phyloP scores from a whole-genome alignment of 2,329 filamentous ascomycete species.

The Lachnellula occidentalis region DNA sequence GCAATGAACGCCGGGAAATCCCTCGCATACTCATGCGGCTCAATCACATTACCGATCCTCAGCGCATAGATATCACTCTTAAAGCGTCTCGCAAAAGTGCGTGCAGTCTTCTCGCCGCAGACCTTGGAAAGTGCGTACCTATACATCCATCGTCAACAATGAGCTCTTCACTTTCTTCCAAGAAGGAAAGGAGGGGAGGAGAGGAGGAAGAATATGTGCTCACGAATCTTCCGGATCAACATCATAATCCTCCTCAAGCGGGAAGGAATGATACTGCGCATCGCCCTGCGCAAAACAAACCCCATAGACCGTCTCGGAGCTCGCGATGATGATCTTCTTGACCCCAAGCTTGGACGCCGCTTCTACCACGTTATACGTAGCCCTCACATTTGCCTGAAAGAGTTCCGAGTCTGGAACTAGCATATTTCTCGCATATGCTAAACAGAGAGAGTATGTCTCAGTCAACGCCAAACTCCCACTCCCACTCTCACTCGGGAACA shows the following conservation, averaged over 20 bases:
- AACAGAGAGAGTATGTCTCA: no score
- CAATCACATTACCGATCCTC: conserved; percentile 56
- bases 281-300: conserved; percentile 56
- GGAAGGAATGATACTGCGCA: conserved; percentile 50
- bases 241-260: conserved; percentile 53
- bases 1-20: conserved; percentile 48
- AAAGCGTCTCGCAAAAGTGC: conserved; percentile 50
- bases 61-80: conserved; percentile 54
- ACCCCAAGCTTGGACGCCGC: conserved; percentile 57
- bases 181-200: background rate
- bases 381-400: conserved; percentile 49
- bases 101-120: conserved; percentile 50
- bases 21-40: conserved; percentile 53
- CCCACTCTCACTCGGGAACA: conserved; percentile 18
- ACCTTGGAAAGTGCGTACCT: conserved; percentile 55
- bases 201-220: background rate
- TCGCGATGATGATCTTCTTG: conserved; percentile 56
- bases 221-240: conserved; percentile 41
- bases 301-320: conserved; percentile 54
- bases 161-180: background rate
- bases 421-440: conserved; percentile 53
- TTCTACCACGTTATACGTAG: conserved; percentile 59
- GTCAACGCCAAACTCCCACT: no score
- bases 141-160: no score
- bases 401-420: conserved; percentile 56